Percentiles rank a stretch among this genome's conserved stretches.
Conservation (phyloP, 2,329 filamentous ascomycete species). For the Gyromitra esculenta region DNA sequence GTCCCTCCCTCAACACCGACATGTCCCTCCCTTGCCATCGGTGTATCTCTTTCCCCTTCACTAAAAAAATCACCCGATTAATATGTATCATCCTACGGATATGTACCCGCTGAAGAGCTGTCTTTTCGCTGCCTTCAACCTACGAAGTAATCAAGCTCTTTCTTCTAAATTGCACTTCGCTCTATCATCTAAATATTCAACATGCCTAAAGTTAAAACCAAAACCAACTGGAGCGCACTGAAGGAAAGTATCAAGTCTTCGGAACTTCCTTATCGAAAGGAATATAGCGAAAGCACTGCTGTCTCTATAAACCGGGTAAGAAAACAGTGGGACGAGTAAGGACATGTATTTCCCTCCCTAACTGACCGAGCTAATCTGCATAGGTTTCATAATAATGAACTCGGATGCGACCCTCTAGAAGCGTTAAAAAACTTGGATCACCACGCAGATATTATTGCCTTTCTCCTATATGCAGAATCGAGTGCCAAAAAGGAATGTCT, state of each 20-base stretch:
- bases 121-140: background rate
- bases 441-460: too few species aligned
- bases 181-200: background rate
- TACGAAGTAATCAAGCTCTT: background rate
- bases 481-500: too few species aligned
- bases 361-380: background rate
- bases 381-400: background rate
- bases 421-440: too few species aligned
- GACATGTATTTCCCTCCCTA: background rate
- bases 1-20: background rate
- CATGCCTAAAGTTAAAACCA: background rate
- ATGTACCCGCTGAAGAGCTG: background rate
- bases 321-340: conserved; percentile 2
- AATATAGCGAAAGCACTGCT: background rate
- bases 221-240: background rate
- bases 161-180: background rate
- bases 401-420: too few species aligned
- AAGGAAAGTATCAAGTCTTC: background rate
- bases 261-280: background rate
- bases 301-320: background rate
- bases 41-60: background rate
- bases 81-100: background rate
- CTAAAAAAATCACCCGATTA: background rate
- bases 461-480: too few species aligned
- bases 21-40: background rate